Conservation (phyloP, 2,329 filamentous ascomycete species). For the Aureobasidium sp. region DNA sequence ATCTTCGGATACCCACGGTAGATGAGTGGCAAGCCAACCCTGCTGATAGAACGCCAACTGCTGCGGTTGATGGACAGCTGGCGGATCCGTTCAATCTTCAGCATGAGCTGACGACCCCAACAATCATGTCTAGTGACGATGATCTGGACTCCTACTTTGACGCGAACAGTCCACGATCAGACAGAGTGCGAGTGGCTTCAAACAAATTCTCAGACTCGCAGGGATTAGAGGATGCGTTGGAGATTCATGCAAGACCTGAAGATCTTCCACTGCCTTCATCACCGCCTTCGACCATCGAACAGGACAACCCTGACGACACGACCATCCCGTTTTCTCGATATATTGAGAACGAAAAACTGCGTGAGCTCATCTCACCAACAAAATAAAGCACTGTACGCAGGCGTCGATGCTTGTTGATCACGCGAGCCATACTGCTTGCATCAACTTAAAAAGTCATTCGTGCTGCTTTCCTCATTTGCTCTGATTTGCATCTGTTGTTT, state of each 20-base stretch:
- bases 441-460: not conserved
- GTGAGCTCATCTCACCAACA: not conserved
- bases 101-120: not conserved
- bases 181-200: not conserved
- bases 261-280: constrained; percentile 12
- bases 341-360: constrained; percentile 6
- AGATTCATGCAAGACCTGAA: not conserved
- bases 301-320: not conserved
- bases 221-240: not conserved
- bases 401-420: not conserved
- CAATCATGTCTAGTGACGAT: constrained; percentile 6
- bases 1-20: not conserved
- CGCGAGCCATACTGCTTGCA: not conserved
- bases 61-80: not conserved
- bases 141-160: constrained; percentile 15
- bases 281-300: not conserved
- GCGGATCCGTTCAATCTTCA: not conserved
- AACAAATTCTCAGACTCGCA: not conserved
- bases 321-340: constrained; percentile 3
- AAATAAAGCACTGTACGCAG: constrained; percentile 8
- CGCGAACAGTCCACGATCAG: constrained; percentile 2
- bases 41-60: constrained; percentile 2
- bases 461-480: not conserved
- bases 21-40: constrained; percentile 3
- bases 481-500: not conserved